Conservation (phyloP, 495 filamentous ascomycete genomes). For the Talaromyces stipitatus region DNA sequence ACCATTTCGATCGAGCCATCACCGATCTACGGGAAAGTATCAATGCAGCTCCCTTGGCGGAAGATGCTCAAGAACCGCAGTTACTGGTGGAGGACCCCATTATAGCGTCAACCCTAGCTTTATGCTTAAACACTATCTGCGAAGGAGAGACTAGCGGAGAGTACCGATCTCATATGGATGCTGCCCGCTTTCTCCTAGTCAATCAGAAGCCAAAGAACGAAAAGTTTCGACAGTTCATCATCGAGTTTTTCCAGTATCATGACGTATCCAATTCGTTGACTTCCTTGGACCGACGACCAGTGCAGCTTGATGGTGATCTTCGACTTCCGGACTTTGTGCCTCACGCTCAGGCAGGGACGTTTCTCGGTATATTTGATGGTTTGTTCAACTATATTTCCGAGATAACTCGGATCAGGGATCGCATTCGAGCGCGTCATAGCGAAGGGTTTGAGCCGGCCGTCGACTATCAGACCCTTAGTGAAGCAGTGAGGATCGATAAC, state of each 20-base stretch:
- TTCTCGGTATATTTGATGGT: slow-evolving; percentile 83
- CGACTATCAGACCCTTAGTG: slow-evolving; percentile 64
- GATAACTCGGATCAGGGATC: slow-evolving; percentile 71
- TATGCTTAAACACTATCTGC: slow-evolving; percentile 72
- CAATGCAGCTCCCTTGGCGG: slow-evolving; percentile 19
- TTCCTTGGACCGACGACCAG: slow-evolving; percentile 48
- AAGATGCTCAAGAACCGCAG: slow-evolving; percentile 19
- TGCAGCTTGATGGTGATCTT: slow-evolving; percentile 52
- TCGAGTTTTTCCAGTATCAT: slow-evolving; percentile 92
- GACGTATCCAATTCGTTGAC: slow-evolving; percentile 78
- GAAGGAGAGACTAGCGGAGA: slow-evolving; percentile 70
- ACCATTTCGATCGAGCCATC: slow-evolving; percentile 41
- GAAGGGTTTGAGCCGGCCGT: slow-evolving; percentile 60
- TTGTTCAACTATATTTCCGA: slow-evolving; percentile 74
- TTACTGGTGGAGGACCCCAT: slow-evolving; percentile 45
- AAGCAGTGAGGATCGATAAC: slow-evolving; percentile 70
- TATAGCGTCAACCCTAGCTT: slow-evolving; percentile 76
- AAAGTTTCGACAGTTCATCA: slow-evolving; percentile 70
- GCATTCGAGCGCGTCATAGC: slow-evolving; percentile 59
- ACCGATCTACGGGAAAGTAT: slow-evolving; percentile 39
- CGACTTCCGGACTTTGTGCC: slow-evolving; percentile 63
- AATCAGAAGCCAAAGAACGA: slow-evolving; percentile 51
- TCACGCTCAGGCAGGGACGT: slow-evolving; percentile 61
- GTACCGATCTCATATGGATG: slow-evolving; percentile 74
- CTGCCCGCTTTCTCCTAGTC: slow-evolving; percentile 63